Evolutionary conservation across 768 basidiomycete species (phyloP).

Genomic region (Calocybe cyanea): DNA sequence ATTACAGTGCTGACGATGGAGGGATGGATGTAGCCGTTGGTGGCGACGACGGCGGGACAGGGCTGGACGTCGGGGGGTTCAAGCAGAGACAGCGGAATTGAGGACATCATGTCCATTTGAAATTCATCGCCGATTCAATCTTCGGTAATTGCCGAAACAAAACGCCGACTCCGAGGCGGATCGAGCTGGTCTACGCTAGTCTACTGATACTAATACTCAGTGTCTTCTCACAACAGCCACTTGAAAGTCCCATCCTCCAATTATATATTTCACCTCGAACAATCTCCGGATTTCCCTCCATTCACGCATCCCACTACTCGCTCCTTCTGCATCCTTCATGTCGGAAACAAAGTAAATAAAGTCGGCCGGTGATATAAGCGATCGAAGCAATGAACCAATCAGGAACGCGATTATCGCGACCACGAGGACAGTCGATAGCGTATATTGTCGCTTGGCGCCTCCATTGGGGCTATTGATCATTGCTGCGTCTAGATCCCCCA

Average conservation of each 20-base stretch:
- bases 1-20: slow-evolving; percentile 9
- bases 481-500: slow-evolving; percentile 21
- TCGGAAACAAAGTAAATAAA: slow-evolving; percentile 79
- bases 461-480: slow-evolving; percentile 12
- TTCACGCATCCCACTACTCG: slow-evolving; percentile 38
- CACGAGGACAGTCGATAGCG: slow-evolving; percentile 60
- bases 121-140: slow-evolving; percentile 32
- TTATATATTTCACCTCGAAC: slow-evolving; percentile 75
- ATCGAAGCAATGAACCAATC: slow-evolving; percentile 86
- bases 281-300: slow-evolving; percentile 88
- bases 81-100: slow-evolving; percentile 14
- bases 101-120: slow-evolving; percentile 19
- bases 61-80: slow-evolving; percentile 16
- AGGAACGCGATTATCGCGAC: slow-evolving; percentile 86
- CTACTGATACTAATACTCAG: too few relatives aligned
- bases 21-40: slow-evolving; percentile 15
- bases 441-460: slow-evolving; percentile 27
- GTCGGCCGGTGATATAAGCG: slow-evolving; percentile 85
- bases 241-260: slow-evolving; percentile 87
- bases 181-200: too few relatives aligned
- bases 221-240: slow-evolving; percentile 79
- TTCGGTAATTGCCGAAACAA: slow-evolving; percentile 22
- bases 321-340: slow-evolving; percentile 47
- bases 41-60: slow-evolving; percentile 16
- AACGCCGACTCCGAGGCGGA: slow-evolving; percentile 13